phyloP scores from a whole-genome alignment of 176 grass and related monocot species.

The Puccinellia tenuiflora region DNA sequence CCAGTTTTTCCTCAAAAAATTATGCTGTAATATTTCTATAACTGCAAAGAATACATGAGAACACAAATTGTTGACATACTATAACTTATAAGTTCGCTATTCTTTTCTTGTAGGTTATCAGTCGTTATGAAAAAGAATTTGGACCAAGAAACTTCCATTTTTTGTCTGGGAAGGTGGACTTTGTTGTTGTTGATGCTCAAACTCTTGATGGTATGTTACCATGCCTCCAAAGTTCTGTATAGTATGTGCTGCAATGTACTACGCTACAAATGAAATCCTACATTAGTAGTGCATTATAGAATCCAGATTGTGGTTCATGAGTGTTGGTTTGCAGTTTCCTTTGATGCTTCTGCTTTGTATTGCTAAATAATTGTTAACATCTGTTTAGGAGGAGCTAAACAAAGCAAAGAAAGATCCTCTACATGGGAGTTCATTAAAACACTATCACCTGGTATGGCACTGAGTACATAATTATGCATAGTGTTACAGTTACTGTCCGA shows the following conservation, averaged over 20 bases:
- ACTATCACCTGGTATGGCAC: conserved; percentile 54
- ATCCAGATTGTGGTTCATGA: conserved; percentile 5
- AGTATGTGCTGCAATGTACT: conserved; percentile 2
- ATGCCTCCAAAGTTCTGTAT: conserved; percentile 10
- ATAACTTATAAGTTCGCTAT: conserved; percentile 6
- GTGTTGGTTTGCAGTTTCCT: neutral
- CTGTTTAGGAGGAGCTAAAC: conserved; percentile 54
- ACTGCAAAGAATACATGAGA: neutral
- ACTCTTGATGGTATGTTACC: conserved; percentile 80
- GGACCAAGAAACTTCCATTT: conserved; percentile 83
- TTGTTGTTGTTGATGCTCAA: conserved; percentile 96
- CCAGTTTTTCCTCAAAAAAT: neutral
- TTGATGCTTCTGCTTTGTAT: neutral
- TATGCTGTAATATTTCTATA: conserved; percentile 8
- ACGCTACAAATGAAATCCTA: conserved; percentile 2
- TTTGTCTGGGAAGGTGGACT: conserved; percentile 61
- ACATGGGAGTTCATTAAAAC: conserved; percentile 87
- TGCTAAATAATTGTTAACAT: conserved; percentile 16
- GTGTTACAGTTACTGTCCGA: conserved; percentile 3
- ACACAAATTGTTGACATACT: neutral
- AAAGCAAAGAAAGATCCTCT: conserved; percentile 66
- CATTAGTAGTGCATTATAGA: conserved; percentile 8
- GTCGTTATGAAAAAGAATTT: conserved; percentile 83
- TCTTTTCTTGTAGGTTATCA: conserved; percentile 53
- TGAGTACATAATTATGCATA: conserved; percentile 20